phyloP scores from a whole-genome alignment of 2,329 filamentous ascomycete species.

The Phialemonium atrogriseum region DNA sequence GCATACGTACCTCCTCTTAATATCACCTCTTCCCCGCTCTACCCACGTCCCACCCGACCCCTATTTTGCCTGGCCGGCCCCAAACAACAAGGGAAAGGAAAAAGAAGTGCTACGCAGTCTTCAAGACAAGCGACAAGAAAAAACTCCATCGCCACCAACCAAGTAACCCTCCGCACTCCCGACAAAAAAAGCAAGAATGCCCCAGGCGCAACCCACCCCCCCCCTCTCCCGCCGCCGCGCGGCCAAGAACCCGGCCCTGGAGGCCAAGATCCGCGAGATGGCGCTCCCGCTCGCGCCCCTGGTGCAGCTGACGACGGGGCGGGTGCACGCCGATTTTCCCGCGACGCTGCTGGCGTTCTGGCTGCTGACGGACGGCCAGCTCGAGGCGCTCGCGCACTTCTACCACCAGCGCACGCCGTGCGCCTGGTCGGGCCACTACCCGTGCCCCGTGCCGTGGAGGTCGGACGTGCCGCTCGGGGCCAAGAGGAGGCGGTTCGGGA shows the following conservation, averaged over 20 bases:
- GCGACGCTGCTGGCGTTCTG: conserved; percentile 61
- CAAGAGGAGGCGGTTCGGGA: conserved; percentile 64
- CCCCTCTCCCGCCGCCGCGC: conserved; percentile 28
- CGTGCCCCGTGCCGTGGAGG: conserved; percentile 58
- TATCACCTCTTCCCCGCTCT: too few relatives aligned
- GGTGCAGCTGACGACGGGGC: conserved; percentile 52
- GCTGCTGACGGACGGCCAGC: conserved; percentile 62
- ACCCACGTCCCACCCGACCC: too few relatives aligned
- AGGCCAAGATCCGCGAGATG: conserved; percentile 57
- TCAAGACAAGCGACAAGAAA: too few relatives aligned
- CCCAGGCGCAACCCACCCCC: too few relatives aligned
- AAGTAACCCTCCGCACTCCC: too few relatives aligned
- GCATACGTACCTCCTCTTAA: too few relatives aligned
- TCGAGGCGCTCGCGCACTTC: conserved; percentile 62
- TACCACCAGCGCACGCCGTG: conserved; percentile 62
- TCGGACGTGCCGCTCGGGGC: conserved; percentile 47
- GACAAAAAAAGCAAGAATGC: not conserved
- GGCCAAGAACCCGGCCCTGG: conserved; percentile 41
- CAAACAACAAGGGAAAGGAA: too few relatives aligned
- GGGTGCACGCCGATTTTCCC: conserved; percentile 59
- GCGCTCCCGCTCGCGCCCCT: conserved; percentile 58
- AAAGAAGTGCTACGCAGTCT: too few relatives aligned
- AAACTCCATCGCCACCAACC: conserved; percentile 1
- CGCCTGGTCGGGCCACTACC: conserved; percentile 51
- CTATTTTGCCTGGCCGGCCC: too few relatives aligned